phyloP scores from a whole-genome alignment of 2,329 filamentous ascomycete genomes.

The Talaromyces sp. region DNA sequence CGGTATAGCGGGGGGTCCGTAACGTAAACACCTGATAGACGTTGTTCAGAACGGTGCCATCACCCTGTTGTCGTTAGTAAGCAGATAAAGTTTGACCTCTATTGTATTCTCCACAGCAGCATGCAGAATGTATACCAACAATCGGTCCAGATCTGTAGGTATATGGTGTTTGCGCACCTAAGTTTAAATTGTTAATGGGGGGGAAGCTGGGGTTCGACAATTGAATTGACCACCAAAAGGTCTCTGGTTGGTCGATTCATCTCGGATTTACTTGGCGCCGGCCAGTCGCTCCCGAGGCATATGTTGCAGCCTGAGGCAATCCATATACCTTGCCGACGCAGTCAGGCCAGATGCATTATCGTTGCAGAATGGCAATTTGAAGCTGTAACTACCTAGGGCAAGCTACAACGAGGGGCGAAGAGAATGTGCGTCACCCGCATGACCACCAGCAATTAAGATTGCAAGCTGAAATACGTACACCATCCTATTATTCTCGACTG shows the following conservation, averaged over 20 bases:
- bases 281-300: constrained; percentile 6
- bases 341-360: too few species aligned
- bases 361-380: background rate
- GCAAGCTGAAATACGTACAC: background rate
- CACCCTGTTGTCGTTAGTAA: background rate
- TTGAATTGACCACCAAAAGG: constrained; percentile 34
- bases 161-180: background rate
- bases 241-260: constrained; percentile 20
- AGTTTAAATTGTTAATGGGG: background rate
- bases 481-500: background rate
- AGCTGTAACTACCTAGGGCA: background rate
- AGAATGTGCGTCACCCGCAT: background rate
- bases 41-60: constrained; percentile 17
- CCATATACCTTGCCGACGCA: too few species aligned
- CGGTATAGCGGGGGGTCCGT: constrained; percentile 12
- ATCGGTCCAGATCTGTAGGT: background rate
- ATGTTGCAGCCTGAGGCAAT: constrained; percentile 12
- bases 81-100: background rate
- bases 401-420: background rate
- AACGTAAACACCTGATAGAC: constrained; percentile 1
- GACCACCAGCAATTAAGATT: background rate
- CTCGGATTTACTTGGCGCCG: constrained; percentile 31
- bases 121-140: background rate
- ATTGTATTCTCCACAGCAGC: background rate
- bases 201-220: constrained; percentile 10